phyloP scores from a whole-genome alignment of 2,329 filamentous ascomycete genomes.

The Macrophomina phaseolina region DNA sequence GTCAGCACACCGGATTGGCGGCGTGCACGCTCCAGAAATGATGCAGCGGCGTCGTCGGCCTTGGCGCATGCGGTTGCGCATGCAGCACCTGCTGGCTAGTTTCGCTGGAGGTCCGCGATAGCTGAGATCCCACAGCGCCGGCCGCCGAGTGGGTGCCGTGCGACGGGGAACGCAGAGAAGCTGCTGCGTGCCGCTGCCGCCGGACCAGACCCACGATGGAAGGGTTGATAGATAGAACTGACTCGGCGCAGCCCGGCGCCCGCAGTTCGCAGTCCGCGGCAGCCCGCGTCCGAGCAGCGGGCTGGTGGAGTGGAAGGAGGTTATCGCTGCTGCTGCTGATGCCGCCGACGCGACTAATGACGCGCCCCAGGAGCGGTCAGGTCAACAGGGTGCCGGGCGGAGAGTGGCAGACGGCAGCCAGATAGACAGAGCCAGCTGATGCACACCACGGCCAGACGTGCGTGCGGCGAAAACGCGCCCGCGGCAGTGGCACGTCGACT shows the following conservation, averaged over 20 bases:
- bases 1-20: slow-evolving; percentile 14
- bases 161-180: slow-evolving; percentile 4
- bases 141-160: background rate
- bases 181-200: background rate
- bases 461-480: slow-evolving; percentile 20
- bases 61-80: slow-evolving; percentile 24
- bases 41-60: slow-evolving; percentile 22
- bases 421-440: no score
- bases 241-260: slow-evolving; percentile 1
- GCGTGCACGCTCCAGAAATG: slow-evolving; percentile 23
- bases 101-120: background rate
- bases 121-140: background rate
- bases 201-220: background rate
- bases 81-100: background rate
- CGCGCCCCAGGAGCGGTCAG: background rate
- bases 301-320: slow-evolving; percentile 1
- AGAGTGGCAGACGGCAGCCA: background rate
- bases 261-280: background rate
- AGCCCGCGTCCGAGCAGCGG: slow-evolving; percentile 6
- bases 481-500: slow-evolving; percentile 21
- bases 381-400: background rate
- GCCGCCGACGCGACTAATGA: slow-evolving; percentile 2
- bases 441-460: background rate
- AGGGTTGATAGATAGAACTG: background rate
- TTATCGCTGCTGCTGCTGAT: background rate